Base-by-base conservation (phyloP, 1,139 yeast species). In the Casaregolazyma lundiana region DNA sequence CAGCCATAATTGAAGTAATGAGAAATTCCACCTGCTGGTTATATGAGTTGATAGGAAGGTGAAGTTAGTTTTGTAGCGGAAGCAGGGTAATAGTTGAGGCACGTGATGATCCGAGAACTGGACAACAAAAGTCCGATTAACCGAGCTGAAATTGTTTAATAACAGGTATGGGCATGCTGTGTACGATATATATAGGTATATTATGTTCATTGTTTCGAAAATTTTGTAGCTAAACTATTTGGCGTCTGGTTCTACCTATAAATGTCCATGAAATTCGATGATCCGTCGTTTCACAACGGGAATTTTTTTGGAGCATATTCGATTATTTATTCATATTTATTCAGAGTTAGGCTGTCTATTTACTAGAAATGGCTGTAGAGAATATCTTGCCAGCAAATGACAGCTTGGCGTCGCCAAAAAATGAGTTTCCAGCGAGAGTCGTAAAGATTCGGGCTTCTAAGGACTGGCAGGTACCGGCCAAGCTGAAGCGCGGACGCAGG, bases 401-500 rank as follows among this genome's bases (percentile, higher is more conserved):
- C 8, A 24, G 30, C 30, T 24, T 11, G 9, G 8, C 30, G 30
- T 24, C 30, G 30, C 30, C 30, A 24, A 8, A 8, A 8, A 24
- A 24, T 24, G 9, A 24, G 30, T 8, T 8, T 24, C 9, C 16
- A 16, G 13, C 39, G 19, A 26, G 40, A n/a, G 32, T 19, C 20
- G 24, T 38, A 17, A 42, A 49, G 18, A 35, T 51, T 4, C 45
- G 45, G 52, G 81, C 92, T 1, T 84, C 95, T 7, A 85, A 78
- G 58, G 85, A 81, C 57, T 89, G 96, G 94, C 88, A 84, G 15
- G 71, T 89, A 24, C 96, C 96, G 2, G 95, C 96, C 9, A 71
- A 95, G 49, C 92, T 94, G 3, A 87, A 86, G 62, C 95, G 96
- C 0, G 96, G 96, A 5, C 71, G 95, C 47, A 87, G 87, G 64